These are phyloP conservation scores for Raddia distichophylla DNA, from an alignment of 176 grass and related monocot genomes.

Conservation along the genomic window DNA sequence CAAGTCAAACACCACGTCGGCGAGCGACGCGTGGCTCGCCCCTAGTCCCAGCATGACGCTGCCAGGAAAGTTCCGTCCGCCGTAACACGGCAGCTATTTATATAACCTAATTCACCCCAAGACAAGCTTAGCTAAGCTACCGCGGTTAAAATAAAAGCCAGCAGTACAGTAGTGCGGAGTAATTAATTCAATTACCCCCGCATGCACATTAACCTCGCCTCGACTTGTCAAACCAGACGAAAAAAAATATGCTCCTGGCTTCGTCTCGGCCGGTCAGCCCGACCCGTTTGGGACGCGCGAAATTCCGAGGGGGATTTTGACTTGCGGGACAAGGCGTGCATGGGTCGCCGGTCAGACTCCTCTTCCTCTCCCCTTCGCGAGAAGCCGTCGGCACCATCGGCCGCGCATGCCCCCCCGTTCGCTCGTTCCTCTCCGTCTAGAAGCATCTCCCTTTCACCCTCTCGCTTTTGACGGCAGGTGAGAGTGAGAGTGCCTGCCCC, in stretches of 20 bases:
- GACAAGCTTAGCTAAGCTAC: too few relatives aligned
- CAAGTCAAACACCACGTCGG: not conserved
- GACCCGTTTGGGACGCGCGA: not conserved
- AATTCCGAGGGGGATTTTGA: constrained; percentile 30
- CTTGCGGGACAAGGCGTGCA: not conserved
- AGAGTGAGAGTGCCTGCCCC: not conserved
- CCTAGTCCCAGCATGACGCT: not conserved
- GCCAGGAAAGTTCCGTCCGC: not conserved
- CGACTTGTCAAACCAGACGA: not conserved
- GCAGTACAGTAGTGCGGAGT: too few relatives aligned
- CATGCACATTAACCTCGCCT: not conserved
- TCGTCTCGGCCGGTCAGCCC: not conserved
- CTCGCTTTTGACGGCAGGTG: not conserved
- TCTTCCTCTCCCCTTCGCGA: constrained; percentile 26
- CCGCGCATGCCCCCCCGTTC: too few relatives aligned
- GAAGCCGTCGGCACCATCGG: not conserved
- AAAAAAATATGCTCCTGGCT: not conserved
- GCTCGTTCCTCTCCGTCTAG: constrained; percentile 1
- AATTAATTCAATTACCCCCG: not conserved
- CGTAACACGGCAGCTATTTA: not conserved
- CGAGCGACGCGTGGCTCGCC: not conserved
- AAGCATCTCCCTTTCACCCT: not conserved
- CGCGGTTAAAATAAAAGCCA: too few relatives aligned
- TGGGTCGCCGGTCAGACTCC: not conserved
- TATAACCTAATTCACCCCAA: not conserved